A percentile compares a stretch with the other conserved stretches of the same genome.
These are phyloP conservation scores for Sherardia arvensis DNA, from an alignment of 257 asterid genomes.

Conservation along the genomic window DNA sequence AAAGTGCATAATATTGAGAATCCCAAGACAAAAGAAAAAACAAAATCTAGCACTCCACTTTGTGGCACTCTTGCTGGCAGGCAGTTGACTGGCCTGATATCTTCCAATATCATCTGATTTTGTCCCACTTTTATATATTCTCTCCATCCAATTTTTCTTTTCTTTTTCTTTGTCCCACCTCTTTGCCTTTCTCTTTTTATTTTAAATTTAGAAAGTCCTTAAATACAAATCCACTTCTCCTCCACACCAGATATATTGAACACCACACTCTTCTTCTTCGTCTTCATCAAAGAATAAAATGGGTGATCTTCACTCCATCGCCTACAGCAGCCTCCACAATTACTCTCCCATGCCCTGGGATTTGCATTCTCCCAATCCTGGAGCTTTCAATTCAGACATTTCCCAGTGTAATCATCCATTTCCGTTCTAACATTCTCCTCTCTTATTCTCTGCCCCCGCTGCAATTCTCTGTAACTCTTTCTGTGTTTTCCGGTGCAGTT, in stretches of 20 bases:
- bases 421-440: neutral
- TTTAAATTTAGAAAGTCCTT: constrained; percentile 5
- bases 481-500: constrained; percentile 8
- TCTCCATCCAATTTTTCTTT: neutral
- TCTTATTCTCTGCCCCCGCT: neutral
- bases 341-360: constrained; percentile 33
- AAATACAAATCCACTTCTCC: constrained; percentile 4
- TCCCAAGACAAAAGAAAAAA: constrained; percentile 34
- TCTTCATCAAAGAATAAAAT: constrained; percentile 4
- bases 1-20: constrained; percentile 16
- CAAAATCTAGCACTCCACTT: constrained; percentile 17
- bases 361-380: constrained; percentile 32
- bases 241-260: neutral
- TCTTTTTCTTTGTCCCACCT: neutral
- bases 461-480: neutral
- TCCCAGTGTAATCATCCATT: constrained; percentile 23
- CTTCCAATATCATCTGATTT: constrained; percentile 26
- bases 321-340: constrained; percentile 33
- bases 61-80: constrained; percentile 37
- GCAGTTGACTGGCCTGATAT: constrained; percentile 36
- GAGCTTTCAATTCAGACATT: constrained; percentile 63
- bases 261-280: neutral
- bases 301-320: constrained; percentile 55
- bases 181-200: neutral
- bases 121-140: constrained; percentile 19